Percentiles rank a stretch among this genome's conserved stretches.
phyloP scores from a whole-genome alignment of 257 asterid genomes.

The Parsonsia alboflavescens region DNA sequence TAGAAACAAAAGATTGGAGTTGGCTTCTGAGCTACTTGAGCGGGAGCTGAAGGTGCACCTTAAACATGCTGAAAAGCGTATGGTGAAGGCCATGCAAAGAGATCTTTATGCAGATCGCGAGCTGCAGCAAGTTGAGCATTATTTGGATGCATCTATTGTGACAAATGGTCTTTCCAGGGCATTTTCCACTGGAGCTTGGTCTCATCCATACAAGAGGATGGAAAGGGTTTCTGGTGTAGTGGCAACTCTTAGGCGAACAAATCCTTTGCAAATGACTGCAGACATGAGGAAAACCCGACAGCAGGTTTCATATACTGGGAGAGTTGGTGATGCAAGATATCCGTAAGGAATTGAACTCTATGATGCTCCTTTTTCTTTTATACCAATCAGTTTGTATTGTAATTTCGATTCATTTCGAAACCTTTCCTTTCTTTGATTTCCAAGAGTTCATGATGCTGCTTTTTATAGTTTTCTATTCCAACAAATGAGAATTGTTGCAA shows the following conservation, averaged over 20 bases:
- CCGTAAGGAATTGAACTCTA: slow-evolving; percentile 51
- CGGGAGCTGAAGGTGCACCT: slow-evolving; percentile 72
- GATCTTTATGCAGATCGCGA: slow-evolving; percentile 67
- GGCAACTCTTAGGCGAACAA: slow-evolving; percentile 83
- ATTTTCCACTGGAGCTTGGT: slow-evolving; percentile 92
- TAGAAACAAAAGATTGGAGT: slow-evolving; percentile 84
- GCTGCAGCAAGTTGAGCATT: slow-evolving; percentile 49
- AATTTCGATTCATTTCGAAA: not conserved
- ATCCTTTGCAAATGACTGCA: slow-evolving; percentile 74
- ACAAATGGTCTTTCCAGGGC: slow-evolving; percentile 96
- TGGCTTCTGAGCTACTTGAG: slow-evolving; percentile 86
- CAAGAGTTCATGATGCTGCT: not conserved
- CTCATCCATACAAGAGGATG: slow-evolving; percentile 80
- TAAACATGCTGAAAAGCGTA: slow-evolving; percentile 75
- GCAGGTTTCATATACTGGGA: slow-evolving; percentile 89
- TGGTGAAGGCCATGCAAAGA: slow-evolving; percentile 72
- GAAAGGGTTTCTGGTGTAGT: slow-evolving; percentile 87
- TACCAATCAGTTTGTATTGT: not conserved
- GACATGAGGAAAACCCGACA: slow-evolving; percentile 95
- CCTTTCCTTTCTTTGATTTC: not conserved
- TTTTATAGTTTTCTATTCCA: not conserved
- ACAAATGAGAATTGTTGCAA: not conserved
- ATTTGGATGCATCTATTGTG: slow-evolving; percentile 75
- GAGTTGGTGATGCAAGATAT: slow-evolving; percentile 94
- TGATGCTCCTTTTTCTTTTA: not conserved